Base-by-base conservation (phyloP, 805 yeast species). In the Ascoidea tarda region DNA sequence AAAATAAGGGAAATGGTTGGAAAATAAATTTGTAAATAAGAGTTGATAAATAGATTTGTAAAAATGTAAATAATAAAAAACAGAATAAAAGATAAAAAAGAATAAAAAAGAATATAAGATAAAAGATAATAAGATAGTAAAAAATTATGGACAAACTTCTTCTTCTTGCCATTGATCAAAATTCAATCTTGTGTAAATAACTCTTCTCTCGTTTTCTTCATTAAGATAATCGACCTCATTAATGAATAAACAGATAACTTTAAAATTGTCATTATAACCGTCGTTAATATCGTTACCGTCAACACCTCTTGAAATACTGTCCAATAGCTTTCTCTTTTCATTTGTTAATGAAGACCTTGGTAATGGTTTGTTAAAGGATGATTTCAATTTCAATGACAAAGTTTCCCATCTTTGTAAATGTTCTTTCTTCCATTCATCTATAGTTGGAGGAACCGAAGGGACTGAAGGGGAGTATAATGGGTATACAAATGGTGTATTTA, bases 231-330 rank as follows among this genome's bases (percentile, higher is more conserved):
- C 96, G 8, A 84, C 95, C 49, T 74, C 69, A 51, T 86, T 84
- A 46, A 82, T 75, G 60, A 85, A 79, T 69, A 87, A 64, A 46
- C 84, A 80, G 33, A 85, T 77, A 31, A 86, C 78, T 1, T 80
- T 79, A 62, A 84, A 87, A 63, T 85, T 80, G 61, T 79, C 81
- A 52, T 75, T 67, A 12, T 77, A 78, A 0, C 83, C 80, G 32
- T 77, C 78, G 33, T 77, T 81, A 50, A 78, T 81, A 60, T 78
- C 75, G 48, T 78, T 74, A 6, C 95, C 95, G 66, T 87, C 95
- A 16, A 87, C 95, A 10, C 95, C 91, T 59, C 95, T 74, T 49
- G 77, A 72, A 49, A 87, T 82, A 51, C 85, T 77, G 65, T 87
- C 95, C 48, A 87, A 66, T 53, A 72, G 63, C 58, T 77, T 78